Evolutionary conservation across 225 moss, liverwort and hornwort species (phyloP), one percentile per base, ranked within the genome.

Genomic region (Neckera pumila): DNA sequence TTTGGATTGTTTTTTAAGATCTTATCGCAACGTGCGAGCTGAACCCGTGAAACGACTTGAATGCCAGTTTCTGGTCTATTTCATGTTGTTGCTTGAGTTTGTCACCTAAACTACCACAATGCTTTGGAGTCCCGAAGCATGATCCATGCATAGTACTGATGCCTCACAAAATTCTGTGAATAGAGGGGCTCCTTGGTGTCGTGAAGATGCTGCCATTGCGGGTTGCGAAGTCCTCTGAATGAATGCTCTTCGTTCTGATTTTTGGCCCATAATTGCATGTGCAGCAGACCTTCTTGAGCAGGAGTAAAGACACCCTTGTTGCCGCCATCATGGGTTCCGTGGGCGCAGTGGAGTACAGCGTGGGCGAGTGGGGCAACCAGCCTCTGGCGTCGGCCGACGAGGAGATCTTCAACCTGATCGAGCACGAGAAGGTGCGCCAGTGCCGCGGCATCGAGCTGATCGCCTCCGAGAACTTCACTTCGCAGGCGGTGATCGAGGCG

Each of bases 351-450:
- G 89, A 89, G 59, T 86, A 92, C 85, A 89, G 57, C 33, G 94
- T 94, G 34, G 90, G 81, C 12, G 92, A 92, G 13, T 94, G 94
- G 94, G 94, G 93, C 31, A 92, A 92, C 82, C 91, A 88, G 73
- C 17, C 93, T 10, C 58, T 94, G 87, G 92, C 73, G 61, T 87
- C 90, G 12, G 91, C 91, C 1, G 93, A 94, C 13, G 93, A 92
- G 86, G 94, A 94, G 92, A 91, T 94, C 18, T 93, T 77, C 84
- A 91, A 94, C 89, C 91, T 94, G 10, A 95, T 95, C 86, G 93
- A 95, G 92, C 91, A 90, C 79, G 95, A 95, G 91, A 95, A 95
- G 86, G 92, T 91, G 85, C 88, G 95, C 34, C 94, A 95, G 79
- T 94, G 92, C 88, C 79, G 91, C 33, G 94, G 95, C 23, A 94